Percentiles rank a stretch among this genome's conserved stretches.
phyloP scores from a whole-genome alignment of 495 filamentous ascomycete genomes.

The Penicillium macrosclerotiorum region DNA sequence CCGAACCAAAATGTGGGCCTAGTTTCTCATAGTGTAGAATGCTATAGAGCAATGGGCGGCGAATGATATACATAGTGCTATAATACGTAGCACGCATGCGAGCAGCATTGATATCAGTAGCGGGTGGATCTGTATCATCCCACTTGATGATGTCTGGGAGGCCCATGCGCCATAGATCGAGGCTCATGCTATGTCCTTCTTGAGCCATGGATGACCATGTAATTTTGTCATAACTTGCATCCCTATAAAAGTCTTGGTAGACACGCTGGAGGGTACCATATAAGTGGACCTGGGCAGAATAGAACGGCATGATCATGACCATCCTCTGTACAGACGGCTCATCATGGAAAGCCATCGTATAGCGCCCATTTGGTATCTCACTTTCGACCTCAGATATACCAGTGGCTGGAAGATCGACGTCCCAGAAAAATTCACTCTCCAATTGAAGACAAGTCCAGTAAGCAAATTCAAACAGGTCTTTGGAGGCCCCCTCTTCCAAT shows the following conservation, averaged over 20 bases:
- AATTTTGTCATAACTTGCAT: constrained; percentile 37
- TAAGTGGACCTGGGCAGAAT: constrained; percentile 80
- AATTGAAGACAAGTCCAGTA: constrained; percentile 95
- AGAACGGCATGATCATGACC: constrained; percentile 72
- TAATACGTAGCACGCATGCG: constrained; percentile 92
- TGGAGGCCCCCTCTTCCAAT: constrained; percentile 21
- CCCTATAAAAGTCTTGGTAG: constrained; percentile 76
- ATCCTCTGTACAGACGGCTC: constrained; percentile 31
- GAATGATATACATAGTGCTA: constrained; percentile 85
- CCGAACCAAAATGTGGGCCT: constrained; percentile 19
- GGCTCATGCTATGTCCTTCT: constrained; percentile 42
- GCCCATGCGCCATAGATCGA: constrained; percentile 47
- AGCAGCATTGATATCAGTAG: constrained; percentile 75
- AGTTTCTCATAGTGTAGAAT: constrained; percentile 52
- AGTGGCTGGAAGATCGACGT: constrained; percentile 78
- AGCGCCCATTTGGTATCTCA: constrained; percentile 57
- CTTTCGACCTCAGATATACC: constrained; percentile 71
- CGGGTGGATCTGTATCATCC: constrained; percentile 63
- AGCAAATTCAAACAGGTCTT: constrained; percentile 67
- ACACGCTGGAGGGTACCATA: constrained; percentile 82
- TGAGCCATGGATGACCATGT: constrained; percentile 36
- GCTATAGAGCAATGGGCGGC: constrained; percentile 73
- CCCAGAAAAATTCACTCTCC: constrained; percentile 93
- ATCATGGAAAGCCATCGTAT: constrained; percentile 32
- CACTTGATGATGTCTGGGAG: constrained; percentile 56